Percentiles rank a stretch among this genome's conserved stretches.
These are phyloP conservation scores for Zasmidium cellare DNA, from an alignment of 2,329 filamentous ascomycete genomes.

Conservation along the genomic window DNA sequence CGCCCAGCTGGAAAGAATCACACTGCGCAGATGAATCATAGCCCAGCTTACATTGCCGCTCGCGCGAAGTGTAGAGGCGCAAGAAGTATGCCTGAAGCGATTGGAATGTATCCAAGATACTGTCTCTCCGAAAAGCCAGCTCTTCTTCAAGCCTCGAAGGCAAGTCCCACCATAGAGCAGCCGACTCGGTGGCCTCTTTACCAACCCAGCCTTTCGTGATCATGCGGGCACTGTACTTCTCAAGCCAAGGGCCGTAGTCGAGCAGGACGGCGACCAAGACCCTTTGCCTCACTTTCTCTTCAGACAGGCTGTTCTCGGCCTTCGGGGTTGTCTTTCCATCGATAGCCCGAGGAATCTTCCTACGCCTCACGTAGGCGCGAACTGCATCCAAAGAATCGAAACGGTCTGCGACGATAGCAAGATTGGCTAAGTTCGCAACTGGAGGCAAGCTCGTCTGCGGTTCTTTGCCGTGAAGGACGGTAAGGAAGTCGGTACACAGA, in stretches of 20 bases:
- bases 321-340: constrained; percentile 48
- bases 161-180: constrained; percentile 70
- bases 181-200: constrained; percentile 41
- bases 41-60: constrained; percentile 68
- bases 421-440: constrained; percentile 64
- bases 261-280: constrained; percentile 66
- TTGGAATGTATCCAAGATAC: constrained; percentile 67
- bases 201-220: constrained; percentile 67
- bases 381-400: constrained; percentile 66
- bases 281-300: constrained; percentile 69
- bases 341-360: constrained; percentile 42
- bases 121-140: constrained; percentile 64
- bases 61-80: constrained; percentile 65
- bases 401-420: constrained; percentile 71
- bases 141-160: constrained; percentile 71
- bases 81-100: constrained; percentile 71
- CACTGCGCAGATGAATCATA: constrained; percentile 72
- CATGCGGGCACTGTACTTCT: constrained; percentile 63
- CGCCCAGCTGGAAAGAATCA: constrained; percentile 76
- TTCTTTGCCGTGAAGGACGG: constrained; percentile 62
- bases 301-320: constrained; percentile 44
- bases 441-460: constrained; percentile 43
- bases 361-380: constrained; percentile 53
- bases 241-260: constrained; percentile 61
- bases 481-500: constrained; percentile 64